Evolutionary conservation across 805 yeast genomes (phyloP).

Genomic region (Wickerhamiella azymoides): DNA sequence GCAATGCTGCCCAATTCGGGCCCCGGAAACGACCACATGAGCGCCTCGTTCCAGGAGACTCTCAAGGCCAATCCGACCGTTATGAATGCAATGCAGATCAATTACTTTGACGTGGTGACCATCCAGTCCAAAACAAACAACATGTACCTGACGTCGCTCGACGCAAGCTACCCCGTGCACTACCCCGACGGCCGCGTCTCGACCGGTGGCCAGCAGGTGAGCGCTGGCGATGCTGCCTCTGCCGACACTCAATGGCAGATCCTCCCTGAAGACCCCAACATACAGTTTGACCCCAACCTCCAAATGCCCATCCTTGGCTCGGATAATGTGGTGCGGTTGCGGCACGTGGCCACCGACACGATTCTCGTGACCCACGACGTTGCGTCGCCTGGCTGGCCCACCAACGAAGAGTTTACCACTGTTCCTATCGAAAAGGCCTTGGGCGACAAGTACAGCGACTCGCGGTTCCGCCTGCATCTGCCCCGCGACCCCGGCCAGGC

Average conservation of each 20-base stretch:
- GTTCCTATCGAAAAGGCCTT: slow-evolving; percentile 62
- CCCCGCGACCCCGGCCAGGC: slow-evolving; percentile 25
- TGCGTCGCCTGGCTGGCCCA: slow-evolving; percentile 55
- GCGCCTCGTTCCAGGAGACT: slow-evolving; percentile 81
- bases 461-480: slow-evolving; percentile 51
- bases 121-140: slow-evolving; percentile 52
- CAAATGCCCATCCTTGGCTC: slow-evolving; percentile 37
- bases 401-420: slow-evolving; percentile 73
- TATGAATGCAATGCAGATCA: slow-evolving; percentile 53
- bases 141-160: slow-evolving; percentile 68
- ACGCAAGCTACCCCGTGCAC: slow-evolving; percentile 73
- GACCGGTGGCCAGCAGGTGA: slow-evolving; percentile 84
- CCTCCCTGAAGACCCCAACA: slow-evolving; percentile 14
- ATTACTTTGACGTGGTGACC: slow-evolving; percentile 48
- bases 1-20: slow-evolving; percentile 63
- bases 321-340: slow-evolving; percentile 45
- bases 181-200: slow-evolving; percentile 96
- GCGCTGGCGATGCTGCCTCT: slow-evolving; percentile 85
- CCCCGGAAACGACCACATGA: slow-evolving; percentile 84
- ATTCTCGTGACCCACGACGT: slow-evolving; percentile 75
- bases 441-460: slow-evolving; percentile 64
- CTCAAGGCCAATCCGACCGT: slow-evolving; percentile 52
- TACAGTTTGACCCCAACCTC: slow-evolving; percentile 21
- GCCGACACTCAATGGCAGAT: slow-evolving; percentile 63
- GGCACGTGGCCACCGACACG: slow-evolving; percentile 57